Conservation (phyloP, 257 asterid species). For the Nicotiana tabacum region DNA sequence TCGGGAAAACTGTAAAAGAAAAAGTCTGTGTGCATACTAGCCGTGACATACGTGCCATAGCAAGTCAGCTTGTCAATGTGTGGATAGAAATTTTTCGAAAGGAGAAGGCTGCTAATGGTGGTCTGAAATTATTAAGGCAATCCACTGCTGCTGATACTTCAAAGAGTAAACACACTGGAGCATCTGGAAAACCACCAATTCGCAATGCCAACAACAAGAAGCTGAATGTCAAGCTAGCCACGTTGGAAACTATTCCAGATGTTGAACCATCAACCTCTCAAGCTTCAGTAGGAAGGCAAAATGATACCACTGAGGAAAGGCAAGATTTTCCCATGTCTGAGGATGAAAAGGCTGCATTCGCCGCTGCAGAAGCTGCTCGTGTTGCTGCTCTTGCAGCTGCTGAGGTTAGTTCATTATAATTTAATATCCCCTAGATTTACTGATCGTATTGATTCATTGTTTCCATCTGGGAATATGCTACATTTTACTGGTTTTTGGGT, state of each 20-base stretch:
- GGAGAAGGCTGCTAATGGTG: conserved; percentile 80
- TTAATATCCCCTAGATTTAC: not conserved
- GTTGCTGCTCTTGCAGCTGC: conserved; percentile 94
- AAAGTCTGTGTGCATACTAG: conserved; percentile 97
- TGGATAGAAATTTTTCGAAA: conserved; percentile 96
- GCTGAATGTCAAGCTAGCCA: conserved; percentile 31
- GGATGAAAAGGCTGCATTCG: conserved; percentile 89
- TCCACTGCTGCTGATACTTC: conserved; percentile 38
- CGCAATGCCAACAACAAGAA: conserved; percentile 46
- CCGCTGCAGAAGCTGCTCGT: conserved; percentile 93
- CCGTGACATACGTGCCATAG: conserved; percentile 98
- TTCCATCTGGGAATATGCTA: not conserved
- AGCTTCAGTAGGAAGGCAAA: conserved; percentile 44
- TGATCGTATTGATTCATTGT: not conserved
- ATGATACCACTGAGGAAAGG: conserved; percentile 36
- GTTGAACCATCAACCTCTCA: conserved; percentile 46
- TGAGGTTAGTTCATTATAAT: conserved; percentile 53
- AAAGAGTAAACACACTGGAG: conserved; percentile 46
- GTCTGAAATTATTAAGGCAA: conserved; percentile 53
- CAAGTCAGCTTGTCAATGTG: conserved; percentile 94
- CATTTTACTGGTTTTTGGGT: not conserved
- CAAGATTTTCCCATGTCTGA: conserved; percentile 62
- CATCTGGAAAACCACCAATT: conserved; percentile 70
- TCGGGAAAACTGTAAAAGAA: conserved; percentile 94
- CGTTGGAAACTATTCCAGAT: conserved; percentile 39